Evolutionary conservation across 306 rosid species (phyloP), one percentile per base, ranked within the genome.

Genomic region (Mucuna pruriens): DNA sequence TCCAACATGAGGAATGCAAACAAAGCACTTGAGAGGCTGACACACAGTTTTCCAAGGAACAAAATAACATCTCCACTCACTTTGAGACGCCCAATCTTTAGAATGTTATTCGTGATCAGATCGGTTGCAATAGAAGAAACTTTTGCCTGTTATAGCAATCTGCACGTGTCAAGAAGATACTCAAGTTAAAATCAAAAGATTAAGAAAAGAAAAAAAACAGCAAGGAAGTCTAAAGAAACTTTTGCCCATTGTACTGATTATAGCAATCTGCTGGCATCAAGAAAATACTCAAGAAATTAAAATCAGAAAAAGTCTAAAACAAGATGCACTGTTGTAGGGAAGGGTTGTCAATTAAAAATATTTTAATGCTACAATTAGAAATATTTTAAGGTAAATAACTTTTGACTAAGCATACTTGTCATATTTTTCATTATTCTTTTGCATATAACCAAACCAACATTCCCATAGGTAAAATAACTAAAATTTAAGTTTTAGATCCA

Each of bases 1-100:
- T 94, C 98, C 91, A 93, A 79, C 99, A 95, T 95, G 76, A 93
- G 96, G 88, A 95, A 95, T n/a, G 98, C 96, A 83, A 88, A 95
- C 64, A 95, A 79, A 20, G 94, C 97, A 63, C 98, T 90, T n/a
- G 97, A 86, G 65, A 95, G 94, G 83, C 98, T 86, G 77, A 95
- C 97, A 75, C 98, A 95, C 19, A 95, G 86, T 72, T 95, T 95
- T 67, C 99, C 99, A 45, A 95, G 97, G 88, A 93, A 91, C 83
- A 95, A 83, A 83, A 95, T 95, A 46, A 95, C 92, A 76, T 95
- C 99, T 70, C 99, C 99, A 36, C 93, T 93, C 83, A 95, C 98
- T 45, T 95, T 95, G 82, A 95, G 95, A 64, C 88, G 91, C 58
- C 99, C 98, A 49, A 95, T 95, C 80, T 95, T 94, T 52, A 93